phyloP scores from a whole-genome alignment of 2,329 filamentous ascomycete species.

The Cladosporium sp. region DNA sequence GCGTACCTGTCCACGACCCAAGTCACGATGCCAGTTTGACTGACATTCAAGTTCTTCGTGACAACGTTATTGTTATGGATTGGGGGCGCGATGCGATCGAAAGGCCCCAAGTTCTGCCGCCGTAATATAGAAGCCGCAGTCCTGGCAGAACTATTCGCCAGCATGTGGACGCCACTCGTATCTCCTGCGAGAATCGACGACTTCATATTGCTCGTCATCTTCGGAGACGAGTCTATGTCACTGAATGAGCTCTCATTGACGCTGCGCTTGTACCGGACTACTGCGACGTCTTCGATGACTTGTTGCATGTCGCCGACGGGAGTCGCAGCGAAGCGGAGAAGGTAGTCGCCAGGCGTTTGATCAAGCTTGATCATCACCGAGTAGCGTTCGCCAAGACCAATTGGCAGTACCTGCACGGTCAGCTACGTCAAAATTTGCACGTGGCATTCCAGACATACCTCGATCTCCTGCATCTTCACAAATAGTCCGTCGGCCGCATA shows the following conservation, averaged over 20 bases:
- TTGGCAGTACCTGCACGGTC: not conserved
- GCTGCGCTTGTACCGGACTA: slow-evolving; percentile 13
- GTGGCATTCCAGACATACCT: slow-evolving; percentile 9
- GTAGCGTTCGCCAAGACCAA: slow-evolving; percentile 15
- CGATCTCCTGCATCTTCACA: slow-evolving; percentile 15
- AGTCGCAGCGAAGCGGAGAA: slow-evolving; percentile 12
- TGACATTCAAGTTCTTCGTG: not conserved
- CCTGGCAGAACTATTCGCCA: not conserved
- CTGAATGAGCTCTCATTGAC: slow-evolving; percentile 6
- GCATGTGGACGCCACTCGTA: not conserved
- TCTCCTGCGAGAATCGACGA: not conserved
- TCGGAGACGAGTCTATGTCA: not conserved
- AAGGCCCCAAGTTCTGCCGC: not conserved
- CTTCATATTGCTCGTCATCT: not conserved
- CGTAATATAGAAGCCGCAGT: not conserved
- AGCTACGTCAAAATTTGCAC: not conserved
- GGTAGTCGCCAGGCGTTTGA: slow-evolving; percentile 14
- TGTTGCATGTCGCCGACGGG: slow-evolving; percentile 10
- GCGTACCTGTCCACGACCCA: not conserved
- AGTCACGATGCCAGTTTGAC: not conserved
- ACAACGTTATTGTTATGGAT: not conserved
- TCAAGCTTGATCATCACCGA: slow-evolving; percentile 16
- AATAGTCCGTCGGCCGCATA: slow-evolving; percentile 19
- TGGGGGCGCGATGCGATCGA: not conserved
- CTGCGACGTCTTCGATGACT: slow-evolving; percentile 13